phyloP scores from a whole-genome alignment of 805 yeast genomes.

The Ogataea zsoltii region DNA sequence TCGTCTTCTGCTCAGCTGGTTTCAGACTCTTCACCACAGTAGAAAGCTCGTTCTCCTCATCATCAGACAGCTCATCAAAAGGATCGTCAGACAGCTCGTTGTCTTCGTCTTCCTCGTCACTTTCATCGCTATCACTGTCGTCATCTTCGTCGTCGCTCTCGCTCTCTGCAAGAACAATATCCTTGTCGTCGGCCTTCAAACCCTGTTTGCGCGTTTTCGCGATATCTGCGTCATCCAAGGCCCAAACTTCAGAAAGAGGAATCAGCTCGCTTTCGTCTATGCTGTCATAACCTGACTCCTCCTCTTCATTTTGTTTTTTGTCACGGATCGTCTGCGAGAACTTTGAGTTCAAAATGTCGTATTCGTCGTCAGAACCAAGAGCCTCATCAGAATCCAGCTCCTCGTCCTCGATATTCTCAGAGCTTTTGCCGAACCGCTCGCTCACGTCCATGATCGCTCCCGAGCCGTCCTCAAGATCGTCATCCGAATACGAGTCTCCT shows the following conservation, averaged over 20 bases:
- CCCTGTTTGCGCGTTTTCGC: constrained; percentile 26
- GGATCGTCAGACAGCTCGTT: constrained; percentile 25
- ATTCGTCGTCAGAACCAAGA: constrained; percentile 76
- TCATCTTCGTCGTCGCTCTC: constrained; percentile 25
- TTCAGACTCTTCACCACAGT: constrained; percentile 45
- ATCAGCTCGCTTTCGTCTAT: constrained; percentile 75
- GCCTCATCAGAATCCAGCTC: constrained; percentile 76
- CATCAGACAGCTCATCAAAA: constrained; percentile 29
- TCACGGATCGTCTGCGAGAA: constrained; percentile 72
- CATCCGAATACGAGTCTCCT: constrained; percentile 12
- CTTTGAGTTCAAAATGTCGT: constrained; percentile 60
- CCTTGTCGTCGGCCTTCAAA: constrained; percentile 25
- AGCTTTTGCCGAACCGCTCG: constrained; percentile 29
- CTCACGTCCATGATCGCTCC: constrained; percentile 37
- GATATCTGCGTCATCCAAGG: constrained; percentile 61
- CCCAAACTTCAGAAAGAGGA: constrained; percentile 89
- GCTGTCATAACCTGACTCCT: constrained; percentile 67
- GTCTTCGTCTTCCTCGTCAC: constrained; percentile 26
- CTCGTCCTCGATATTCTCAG: constrained; percentile 37
- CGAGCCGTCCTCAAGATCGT: constrained; percentile 9
- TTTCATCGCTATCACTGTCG: constrained; percentile 26
- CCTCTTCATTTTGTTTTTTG: constrained; percentile 45
- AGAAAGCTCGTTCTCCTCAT: constrained; percentile 46
- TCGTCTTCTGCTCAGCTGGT: constrained; percentile 36
- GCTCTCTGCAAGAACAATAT: constrained; percentile 32